Conservation (phyloP, 2,329 filamentous ascomycete species). For the Eutypella sp. region DNA sequence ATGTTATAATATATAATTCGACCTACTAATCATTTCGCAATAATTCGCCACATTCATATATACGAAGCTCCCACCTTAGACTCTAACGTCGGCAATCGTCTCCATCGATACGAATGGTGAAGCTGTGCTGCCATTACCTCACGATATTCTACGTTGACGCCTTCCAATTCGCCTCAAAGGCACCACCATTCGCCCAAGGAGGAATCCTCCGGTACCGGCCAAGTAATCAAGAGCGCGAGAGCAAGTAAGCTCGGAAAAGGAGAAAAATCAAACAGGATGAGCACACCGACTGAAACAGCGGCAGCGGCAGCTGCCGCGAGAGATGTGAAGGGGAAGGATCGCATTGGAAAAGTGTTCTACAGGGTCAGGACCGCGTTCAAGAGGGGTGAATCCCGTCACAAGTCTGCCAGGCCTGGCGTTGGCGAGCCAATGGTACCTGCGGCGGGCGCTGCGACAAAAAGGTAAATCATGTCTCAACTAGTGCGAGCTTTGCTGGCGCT, state of each 20-base stretch:
- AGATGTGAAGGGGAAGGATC: slow-evolving; percentile 36
- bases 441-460: slow-evolving; percentile 9
- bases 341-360: slow-evolving; percentile 42
- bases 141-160: too few relatives aligned
- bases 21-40: too few relatives aligned
- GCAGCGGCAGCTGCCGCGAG: slow-evolving; percentile 11
- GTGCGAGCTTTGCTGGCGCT: slow-evolving; percentile 1
- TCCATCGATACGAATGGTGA: too few relatives aligned
- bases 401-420: background rate
- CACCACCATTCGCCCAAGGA: too few relatives aligned
- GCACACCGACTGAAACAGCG: slow-evolving; percentile 14
- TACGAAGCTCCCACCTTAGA: too few relatives aligned
- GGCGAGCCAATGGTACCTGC: slow-evolving; percentile 4
- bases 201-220: background rate
- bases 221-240: background rate
- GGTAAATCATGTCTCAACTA: slow-evolving; percentile 15
- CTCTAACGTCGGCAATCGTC: too few relatives aligned
- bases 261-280: slow-evolving; percentile 16
- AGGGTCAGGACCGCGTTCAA: slow-evolving; percentile 47
- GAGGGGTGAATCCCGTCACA: slow-evolving; percentile 32
- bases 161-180: too few relatives aligned
- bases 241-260: too few relatives aligned
- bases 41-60: too few relatives aligned
- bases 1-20: too few relatives aligned
- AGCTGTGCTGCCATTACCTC: too few relatives aligned